A percentile compares a stretch with the other conserved stretches of the same genome.
phyloP scores from a whole-genome alignment of 2,329 filamentous ascomycete genomes.

The Diplodia corticola region DNA sequence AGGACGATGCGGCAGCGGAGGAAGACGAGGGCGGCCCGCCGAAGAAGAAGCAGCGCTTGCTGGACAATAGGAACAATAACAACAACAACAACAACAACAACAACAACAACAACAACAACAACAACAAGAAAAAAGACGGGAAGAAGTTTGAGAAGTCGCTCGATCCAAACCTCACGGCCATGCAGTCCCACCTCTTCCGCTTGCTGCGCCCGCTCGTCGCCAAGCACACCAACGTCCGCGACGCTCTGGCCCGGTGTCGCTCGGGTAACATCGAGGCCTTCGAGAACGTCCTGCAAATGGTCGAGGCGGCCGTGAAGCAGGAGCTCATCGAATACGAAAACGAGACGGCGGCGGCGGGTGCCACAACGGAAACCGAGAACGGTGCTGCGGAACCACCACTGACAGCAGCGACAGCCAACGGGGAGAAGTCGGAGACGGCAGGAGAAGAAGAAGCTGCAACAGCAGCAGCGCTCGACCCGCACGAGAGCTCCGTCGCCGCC shows the following conservation, averaged over 20 bases:
- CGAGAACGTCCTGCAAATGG: slow-evolving; percentile 72
- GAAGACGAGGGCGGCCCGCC: slow-evolving; percentile 35
- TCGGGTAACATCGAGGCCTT: slow-evolving; percentile 73
- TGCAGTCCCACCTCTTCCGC: slow-evolving; percentile 93
- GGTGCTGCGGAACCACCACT: background rate
- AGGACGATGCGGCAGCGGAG: slow-evolving; percentile 23
- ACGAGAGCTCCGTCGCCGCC: slow-evolving; percentile 64
- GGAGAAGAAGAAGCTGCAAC: no score
- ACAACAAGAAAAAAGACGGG: slow-evolving; percentile 21
- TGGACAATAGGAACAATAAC: no score
- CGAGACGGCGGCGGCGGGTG: slow-evolving; percentile 30
- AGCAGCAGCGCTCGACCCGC: slow-evolving; percentile 37
- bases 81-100: slow-evolving; percentile 21
- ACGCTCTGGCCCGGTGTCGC: slow-evolving; percentile 71
- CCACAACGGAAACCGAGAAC: background rate
- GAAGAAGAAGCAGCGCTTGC: slow-evolving; percentile 37
- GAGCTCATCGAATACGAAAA: slow-evolving; percentile 68
- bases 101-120: slow-evolving; percentile 25
- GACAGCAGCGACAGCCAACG: slow-evolving; percentile 33
- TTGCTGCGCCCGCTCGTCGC: slow-evolving; percentile 80
- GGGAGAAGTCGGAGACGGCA: slow-evolving; percentile 32
- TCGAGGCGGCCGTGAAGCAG: slow-evolving; percentile 72
- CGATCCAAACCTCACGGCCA: slow-evolving; percentile 69
- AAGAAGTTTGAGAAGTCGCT: slow-evolving; percentile 50
- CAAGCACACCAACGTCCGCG: slow-evolving; percentile 78